A percentile compares a stretch with the other conserved stretches of the same genome.
Conservation (phyloP, 192 early-diverging fungal genomes). For the Linnemannia exigua region DNA sequence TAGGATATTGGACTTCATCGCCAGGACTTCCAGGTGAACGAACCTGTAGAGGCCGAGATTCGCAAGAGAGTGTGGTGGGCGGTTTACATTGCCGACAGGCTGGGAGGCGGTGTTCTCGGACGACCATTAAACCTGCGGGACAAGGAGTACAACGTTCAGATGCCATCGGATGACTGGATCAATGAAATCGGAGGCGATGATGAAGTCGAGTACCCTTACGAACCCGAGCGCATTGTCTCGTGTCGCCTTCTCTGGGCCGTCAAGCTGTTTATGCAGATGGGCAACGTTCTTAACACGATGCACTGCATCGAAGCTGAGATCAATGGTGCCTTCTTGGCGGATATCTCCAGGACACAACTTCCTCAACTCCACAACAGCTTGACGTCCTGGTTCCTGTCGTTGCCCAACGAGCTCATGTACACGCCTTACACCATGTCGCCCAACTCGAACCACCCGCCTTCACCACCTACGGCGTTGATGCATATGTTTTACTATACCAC, state of each 20-base stretch:
- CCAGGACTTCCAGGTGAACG: conserved; percentile 45
- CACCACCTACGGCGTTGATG: conserved; percentile 50
- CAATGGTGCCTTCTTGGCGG: conserved; percentile 53
- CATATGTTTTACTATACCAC: conserved; percentile 71
- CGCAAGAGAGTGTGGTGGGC: conserved; percentile 56
- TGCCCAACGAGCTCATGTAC: conserved; percentile 69
- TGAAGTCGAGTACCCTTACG: conserved; percentile 48
- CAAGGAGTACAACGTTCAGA: conserved; percentile 56
- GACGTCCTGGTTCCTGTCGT: conserved; percentile 61
- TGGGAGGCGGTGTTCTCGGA: conserved; percentile 53
- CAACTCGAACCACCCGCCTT: conserved; percentile 53
- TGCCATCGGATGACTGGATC: conserved; percentile 58
- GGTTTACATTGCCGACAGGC: conserved; percentile 52
- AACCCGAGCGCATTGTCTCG: conserved; percentile 53
- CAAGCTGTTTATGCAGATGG: conserved; percentile 57
- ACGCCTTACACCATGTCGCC: conserved; percentile 59
- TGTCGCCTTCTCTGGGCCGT: conserved; percentile 49
- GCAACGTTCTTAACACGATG: conserved; percentile 53
- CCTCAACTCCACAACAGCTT: conserved; percentile 56
- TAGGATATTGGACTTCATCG: conserved; percentile 58
- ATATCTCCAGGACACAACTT: conserved; percentile 51
- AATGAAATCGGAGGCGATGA: conserved; percentile 38
- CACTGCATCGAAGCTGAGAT: conserved; percentile 56
- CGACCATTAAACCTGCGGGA: conserved; percentile 50
- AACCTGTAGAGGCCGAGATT: conserved; percentile 54